Conservation (phyloP, 2,329 filamentous ascomycete genomes). For the Calonectria hawksworthii region DNA sequence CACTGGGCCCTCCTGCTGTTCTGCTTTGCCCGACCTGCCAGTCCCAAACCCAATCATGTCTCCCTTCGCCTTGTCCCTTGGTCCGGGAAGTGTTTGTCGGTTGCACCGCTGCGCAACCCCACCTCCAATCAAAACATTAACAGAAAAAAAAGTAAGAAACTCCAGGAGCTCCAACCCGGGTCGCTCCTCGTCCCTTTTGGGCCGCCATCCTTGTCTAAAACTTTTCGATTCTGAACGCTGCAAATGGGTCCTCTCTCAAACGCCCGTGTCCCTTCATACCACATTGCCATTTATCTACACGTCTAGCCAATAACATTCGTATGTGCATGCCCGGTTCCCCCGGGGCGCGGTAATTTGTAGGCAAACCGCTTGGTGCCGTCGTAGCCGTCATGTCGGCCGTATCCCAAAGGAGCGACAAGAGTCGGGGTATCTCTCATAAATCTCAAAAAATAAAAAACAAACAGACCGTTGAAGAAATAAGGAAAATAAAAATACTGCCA, state of each 20-base stretch:
- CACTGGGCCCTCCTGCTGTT: conserved; percentile 29
- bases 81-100: conserved; percentile 25
- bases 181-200: conserved; percentile 33
- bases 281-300: conserved; percentile 39
- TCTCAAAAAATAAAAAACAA: conserved; percentile 21
- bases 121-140: conserved; percentile 25
- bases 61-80: conserved; percentile 31
- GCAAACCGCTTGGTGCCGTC: conserved; percentile 38
- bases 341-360: conserved; percentile 24
- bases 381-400: conserved; percentile 35
- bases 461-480: conserved; percentile 31
- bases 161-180: conserved; percentile 34
- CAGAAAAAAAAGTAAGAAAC: conserved; percentile 37
- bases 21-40: conserved; percentile 37
- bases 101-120: conserved; percentile 28
- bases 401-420: conserved; percentile 46
- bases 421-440: conserved; percentile 46
- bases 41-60: conserved; percentile 32
- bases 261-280: conserved; percentile 30
- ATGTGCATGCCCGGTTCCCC: conserved; percentile 29
- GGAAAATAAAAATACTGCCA: conserved; percentile 31
- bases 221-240: conserved; percentile 41
- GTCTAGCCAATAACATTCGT: conserved; percentile 42
- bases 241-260: conserved; percentile 37
- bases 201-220: conserved; percentile 40